Conservation (phyloP, 2,329 filamentous ascomycete genomes). For the Apiospora koreana region DNA sequence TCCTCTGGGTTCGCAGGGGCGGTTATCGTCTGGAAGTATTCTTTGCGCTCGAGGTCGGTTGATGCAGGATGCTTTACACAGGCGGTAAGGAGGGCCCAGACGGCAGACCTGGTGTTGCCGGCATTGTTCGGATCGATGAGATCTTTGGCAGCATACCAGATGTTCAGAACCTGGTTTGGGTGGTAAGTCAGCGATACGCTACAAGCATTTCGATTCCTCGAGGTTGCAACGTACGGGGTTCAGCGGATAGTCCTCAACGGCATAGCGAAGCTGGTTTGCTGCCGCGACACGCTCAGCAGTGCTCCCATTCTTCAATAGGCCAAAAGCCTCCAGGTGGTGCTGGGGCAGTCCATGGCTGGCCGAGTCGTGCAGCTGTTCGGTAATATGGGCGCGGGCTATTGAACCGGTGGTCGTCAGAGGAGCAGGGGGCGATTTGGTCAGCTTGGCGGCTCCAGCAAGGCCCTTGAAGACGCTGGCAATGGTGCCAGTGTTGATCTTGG, state of each 20-base stretch:
- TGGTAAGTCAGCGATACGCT: not conserved
- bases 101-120: constrained; percentile 55
- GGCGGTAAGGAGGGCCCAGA: constrained; percentile 66
- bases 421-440: constrained; percentile 51
- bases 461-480: constrained; percentile 66
- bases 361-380: constrained; percentile 46
- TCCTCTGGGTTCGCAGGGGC: constrained; percentile 59
- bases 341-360: constrained; percentile 46
- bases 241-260: constrained; percentile 60
- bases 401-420: constrained; percentile 41
- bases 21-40: constrained; percentile 65
- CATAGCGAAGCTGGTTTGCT: constrained; percentile 56
- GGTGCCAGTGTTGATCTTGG: constrained; percentile 51
- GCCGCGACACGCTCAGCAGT: constrained; percentile 57
- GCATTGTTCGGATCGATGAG: constrained; percentile 60
- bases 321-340: constrained; percentile 55
- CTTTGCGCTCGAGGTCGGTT: constrained; percentile 66
- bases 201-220: not conserved
- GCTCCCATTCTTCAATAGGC: constrained; percentile 54
- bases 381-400: constrained; percentile 38
- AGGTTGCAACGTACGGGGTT: constrained; percentile 40
- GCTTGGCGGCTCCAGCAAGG: constrained; percentile 54
- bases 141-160: constrained; percentile 68
- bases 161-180: constrained; percentile 46
- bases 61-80: constrained; percentile 64